A percentile compares a stretch with the other conserved stretches of the same genome.
Conservation (phyloP, 2,329 filamentous ascomycete species). For the Fusarium napiforme region DNA sequence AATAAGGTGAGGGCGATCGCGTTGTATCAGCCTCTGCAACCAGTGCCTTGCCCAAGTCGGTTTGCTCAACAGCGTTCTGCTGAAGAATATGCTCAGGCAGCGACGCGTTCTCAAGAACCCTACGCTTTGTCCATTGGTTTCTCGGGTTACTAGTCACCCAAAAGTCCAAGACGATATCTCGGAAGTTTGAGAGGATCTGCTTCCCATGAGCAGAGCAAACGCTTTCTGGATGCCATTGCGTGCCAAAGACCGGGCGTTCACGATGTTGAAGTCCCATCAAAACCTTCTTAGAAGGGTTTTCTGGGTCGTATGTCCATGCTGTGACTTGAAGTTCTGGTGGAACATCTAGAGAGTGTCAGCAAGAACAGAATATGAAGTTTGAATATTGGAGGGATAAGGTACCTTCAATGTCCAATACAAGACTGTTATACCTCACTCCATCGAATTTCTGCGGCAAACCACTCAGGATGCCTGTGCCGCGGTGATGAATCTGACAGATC, state of each 20-base stretch:
- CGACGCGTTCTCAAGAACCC: not conserved
- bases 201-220: not conserved
- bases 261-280: not conserved
- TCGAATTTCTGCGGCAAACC: not conserved
- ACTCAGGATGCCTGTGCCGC: not conserved
- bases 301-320: not conserved
- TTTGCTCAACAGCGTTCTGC: not conserved
- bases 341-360: not conserved
- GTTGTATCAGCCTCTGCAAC: not conserved
- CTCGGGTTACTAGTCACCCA: not conserved
- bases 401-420: not conserved
- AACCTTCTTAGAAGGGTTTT: not conserved
- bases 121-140: not conserved
- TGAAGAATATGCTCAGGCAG: not conserved
- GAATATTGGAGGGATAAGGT: too few relatives aligned
- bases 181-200: not conserved
- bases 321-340: not conserved
- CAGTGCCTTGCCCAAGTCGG: not conserved
- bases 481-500: not conserved
- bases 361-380: fast-evolving
- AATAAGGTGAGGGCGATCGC: not conserved
- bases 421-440: not conserved
- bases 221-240: not conserved
- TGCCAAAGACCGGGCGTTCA: not conserved
- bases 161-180: not conserved